Evolutionary conservation across 306 rosid genomes (phyloP), one percentile per base, ranked within the genome.

Genomic region (Inga oerstediana): DNA sequence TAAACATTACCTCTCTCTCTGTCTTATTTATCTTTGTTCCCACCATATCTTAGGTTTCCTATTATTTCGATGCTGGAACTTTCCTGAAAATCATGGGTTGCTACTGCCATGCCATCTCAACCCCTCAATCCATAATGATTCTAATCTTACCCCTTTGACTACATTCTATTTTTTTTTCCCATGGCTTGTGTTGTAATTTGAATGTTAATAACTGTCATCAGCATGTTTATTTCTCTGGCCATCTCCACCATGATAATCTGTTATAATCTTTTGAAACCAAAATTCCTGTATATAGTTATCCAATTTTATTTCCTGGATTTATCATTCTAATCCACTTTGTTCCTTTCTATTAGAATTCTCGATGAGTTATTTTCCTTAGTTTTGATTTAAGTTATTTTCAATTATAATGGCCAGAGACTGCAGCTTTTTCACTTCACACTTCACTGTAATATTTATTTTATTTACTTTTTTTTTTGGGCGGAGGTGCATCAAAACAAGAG

Each of bases 31-130:
- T 71, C 4, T 43, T 44, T 44, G 27, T 24, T 44, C 79, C 80
- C 77, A 70, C 58, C 66, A 69, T 51, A 75, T 70, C 32, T 61
- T 41, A 13, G 64, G 76, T 70, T 59, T 79, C 59, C 46, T 75
- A 46, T 79, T 51, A 59, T 78, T 70, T 61, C 35, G 39, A 48
- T 79, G 20, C 35, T 12, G 12, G 82, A 71, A 43, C 61, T 79
- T 68, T 68, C n/a, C 76, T 27, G 12, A 41, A 68, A 68, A 68
- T 49, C 34, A 72, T 56, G 64, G 37, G 6, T 41, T 76, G 15
- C 79, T 66, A 54, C 43, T 78, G 22, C 74, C 66, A 66, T 54
- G 67, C 74, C 52, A 10, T 32, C 81, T 54, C 30, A 37, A 35
- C 48, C 52, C 52, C 76, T 59, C 45, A 30, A 39, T 43, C 46